A percentile compares a stretch with the other conserved stretches of the same genome.
phyloP scores from a whole-genome alignment of 1,139 yeast species.

The Saccharomyces pastorianus region DNA sequence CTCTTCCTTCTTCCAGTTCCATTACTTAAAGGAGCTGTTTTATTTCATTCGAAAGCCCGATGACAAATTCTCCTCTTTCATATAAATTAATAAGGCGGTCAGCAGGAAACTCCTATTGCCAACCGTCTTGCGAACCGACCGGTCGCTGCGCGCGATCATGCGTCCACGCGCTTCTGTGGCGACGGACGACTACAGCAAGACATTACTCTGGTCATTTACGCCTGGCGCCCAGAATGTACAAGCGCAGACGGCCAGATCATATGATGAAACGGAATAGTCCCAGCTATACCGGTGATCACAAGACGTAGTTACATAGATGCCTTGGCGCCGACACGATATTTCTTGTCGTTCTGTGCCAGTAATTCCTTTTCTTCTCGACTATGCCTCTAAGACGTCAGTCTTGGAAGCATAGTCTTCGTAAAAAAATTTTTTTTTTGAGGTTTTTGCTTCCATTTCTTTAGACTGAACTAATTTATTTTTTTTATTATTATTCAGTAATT shows the following conservation, averaged over 20 bases:
- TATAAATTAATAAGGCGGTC: neutral
- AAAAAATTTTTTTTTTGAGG: conserved; percentile 42
- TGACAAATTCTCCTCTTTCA: neutral
- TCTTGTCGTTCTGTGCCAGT: conserved; percentile 37
- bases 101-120: neutral
- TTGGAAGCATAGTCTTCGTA: conserved; percentile 55
- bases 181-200: neutral
- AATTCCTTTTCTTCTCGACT: conserved; percentile 53
- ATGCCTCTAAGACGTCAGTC: conserved; percentile 49
- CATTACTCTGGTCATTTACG: neutral
- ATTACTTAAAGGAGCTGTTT: neutral
- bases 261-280: neutral
- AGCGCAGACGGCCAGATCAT: neutral
- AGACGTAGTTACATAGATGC: conserved; percentile 5
- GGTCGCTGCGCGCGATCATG: neutral
- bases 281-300: neutral
- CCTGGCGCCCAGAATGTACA: neutral
- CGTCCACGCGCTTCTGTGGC: neutral
- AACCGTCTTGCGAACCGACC: neutral
- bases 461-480: conserved; percentile 77
- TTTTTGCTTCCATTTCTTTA: conserved; percentile 60
- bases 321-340: conserved; percentile 25
- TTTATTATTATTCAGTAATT: no score
- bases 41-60: neutral
- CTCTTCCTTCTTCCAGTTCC: neutral